These are phyloP conservation scores for Styphnolobium japonicum DNA, from an alignment of 306 rosid species.

Conservation along the genomic window DNA sequence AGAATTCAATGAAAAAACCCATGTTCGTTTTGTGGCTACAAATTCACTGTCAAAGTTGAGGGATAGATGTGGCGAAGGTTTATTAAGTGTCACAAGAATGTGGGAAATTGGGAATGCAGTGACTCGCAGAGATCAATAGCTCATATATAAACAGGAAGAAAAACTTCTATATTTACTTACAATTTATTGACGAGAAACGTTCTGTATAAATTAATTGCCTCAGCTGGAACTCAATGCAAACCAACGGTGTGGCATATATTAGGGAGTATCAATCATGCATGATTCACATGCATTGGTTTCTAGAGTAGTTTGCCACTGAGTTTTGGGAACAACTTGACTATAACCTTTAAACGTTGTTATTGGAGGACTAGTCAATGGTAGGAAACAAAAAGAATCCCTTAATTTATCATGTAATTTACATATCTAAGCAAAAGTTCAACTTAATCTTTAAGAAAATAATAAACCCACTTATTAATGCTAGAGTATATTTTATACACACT, in stretches of 20 bases:
- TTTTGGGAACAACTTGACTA: neutral
- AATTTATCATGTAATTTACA: neutral
- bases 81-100: neutral
- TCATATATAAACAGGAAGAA: no score
- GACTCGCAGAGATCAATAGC: neutral
- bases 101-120: neutral
- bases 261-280: neutral
- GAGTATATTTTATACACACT: neutral
- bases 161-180: no score
- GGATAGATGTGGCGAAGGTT: neutral
- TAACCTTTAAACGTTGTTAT: neutral
- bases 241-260: neutral
- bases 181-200: neutral
- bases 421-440: neutral
- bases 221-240: neutral
- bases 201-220: neutral
- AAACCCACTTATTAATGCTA: neutral
- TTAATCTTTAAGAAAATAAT: neutral
- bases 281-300: neutral
- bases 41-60: neutral
- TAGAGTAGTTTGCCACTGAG: neutral
- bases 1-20: neutral
- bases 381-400: neutral
- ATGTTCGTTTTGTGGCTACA: constrained; percentile 27
- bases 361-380: neutral